Conservation (phyloP, 2,329 filamentous ascomycete species). For the Fusarium oligoseptatum region DNA sequence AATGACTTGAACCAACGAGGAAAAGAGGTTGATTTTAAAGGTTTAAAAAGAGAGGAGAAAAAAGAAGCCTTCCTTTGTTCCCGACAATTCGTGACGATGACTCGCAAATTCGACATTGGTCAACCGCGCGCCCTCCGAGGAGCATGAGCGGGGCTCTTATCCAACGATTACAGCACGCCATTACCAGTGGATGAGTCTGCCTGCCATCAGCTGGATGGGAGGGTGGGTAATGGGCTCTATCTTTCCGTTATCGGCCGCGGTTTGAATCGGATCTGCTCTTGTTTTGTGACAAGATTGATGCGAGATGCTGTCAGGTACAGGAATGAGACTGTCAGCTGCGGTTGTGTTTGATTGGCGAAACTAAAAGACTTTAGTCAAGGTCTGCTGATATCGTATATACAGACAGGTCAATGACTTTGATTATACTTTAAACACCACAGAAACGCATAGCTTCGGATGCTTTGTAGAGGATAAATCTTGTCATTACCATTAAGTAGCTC, state of each 20-base stretch:
- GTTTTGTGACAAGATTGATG: not conserved
- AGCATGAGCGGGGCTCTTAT: slow-evolving; percentile 22
- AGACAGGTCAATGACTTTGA: not conserved
- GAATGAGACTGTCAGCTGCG: not conserved
- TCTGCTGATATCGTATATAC: not conserved
- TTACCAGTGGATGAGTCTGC: slow-evolving; percentile 18
- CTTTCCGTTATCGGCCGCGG: slow-evolving; percentile 38
- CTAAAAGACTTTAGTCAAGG: not conserved
- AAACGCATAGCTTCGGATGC: not conserved
- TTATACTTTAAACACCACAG: not conserved
- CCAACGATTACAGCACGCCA: slow-evolving; percentile 37
- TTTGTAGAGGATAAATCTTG: slow-evolving; percentile 32
- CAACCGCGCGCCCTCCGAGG: slow-evolving; percentile 17
- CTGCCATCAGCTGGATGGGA: not conserved
- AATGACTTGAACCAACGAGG: not conserved
- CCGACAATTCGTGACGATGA: slow-evolving; percentile 1
- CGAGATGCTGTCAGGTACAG: not conserved
- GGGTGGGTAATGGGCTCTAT: not conserved
- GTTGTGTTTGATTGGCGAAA: not conserved
- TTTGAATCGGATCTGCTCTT: not conserved
- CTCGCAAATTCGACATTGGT: slow-evolving; percentile 7
- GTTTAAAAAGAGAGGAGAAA: not conserved
- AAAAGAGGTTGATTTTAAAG: not conserved
- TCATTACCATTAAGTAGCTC: slow-evolving; percentile 46
- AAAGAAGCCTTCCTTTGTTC: not conserved